phyloP scores from a whole-genome alignment of 140 eudicot genomes.

The Flaveria floridana region DNA sequence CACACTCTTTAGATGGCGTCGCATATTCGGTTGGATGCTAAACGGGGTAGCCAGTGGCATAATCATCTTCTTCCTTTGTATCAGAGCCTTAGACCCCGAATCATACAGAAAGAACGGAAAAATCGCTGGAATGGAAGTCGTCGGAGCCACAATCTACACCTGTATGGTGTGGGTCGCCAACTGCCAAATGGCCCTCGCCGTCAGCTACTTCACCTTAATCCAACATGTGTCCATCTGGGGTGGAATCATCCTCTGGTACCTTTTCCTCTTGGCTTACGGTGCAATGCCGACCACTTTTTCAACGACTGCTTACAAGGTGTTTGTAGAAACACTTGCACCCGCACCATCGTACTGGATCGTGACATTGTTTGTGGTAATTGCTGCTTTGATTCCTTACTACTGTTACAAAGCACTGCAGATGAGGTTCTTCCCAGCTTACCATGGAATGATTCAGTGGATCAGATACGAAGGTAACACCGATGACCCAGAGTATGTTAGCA shows the following conservation, averaged over 20 bases:
- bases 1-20: slow-evolving; percentile 80
- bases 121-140: slow-evolving; percentile 57
- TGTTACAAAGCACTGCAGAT: slow-evolving; percentile 59
- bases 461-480: slow-evolving; percentile 70
- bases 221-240: slow-evolving; percentile 94
- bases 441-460: slow-evolving; percentile 87
- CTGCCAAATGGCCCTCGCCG: slow-evolving; percentile 83
- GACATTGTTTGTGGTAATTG: slow-evolving; percentile 51
- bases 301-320: slow-evolving; percentile 63
- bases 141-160: slow-evolving; percentile 82
- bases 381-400: slow-evolving; percentile 70
- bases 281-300: slow-evolving; percentile 57
- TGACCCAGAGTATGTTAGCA: slow-evolving; percentile 63
- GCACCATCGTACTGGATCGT: slow-evolving; percentile 65
- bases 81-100: slow-evolving; percentile 50
- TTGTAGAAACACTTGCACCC: slow-evolving; percentile 65
- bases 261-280: slow-evolving; percentile 76
- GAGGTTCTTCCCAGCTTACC: slow-evolving; percentile 91
- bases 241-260: slow-evolving; percentile 66
- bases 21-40: slow-evolving; percentile 84
- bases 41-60: slow-evolving; percentile 67
- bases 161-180: slow-evolving; percentile 87
- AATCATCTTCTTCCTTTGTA: slow-evolving; percentile 64
- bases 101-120: slow-evolving; percentile 60
- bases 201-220: slow-evolving; percentile 81